Evolutionary conservation across 495 filamentous ascomycete species (phyloP).

Genomic region (Saxophila tyrrhenica): DNA sequence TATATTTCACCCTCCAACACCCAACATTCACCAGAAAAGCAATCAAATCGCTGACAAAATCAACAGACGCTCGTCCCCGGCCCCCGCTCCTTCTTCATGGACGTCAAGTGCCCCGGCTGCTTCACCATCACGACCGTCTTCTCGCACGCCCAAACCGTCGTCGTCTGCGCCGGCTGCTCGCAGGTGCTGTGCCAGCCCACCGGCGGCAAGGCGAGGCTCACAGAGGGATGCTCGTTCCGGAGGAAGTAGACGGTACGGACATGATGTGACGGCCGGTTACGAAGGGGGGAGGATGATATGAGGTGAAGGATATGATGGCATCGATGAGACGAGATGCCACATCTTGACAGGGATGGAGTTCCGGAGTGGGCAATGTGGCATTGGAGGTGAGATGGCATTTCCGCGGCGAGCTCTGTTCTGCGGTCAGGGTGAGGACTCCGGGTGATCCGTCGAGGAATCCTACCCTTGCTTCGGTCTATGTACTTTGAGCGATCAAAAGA

Average conservation of each 20-base stretch:
- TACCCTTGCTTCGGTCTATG: constrained; percentile 2
- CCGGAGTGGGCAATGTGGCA: background rate
- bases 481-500: background rate
- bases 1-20: constrained; percentile 30
- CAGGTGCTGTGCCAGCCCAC: constrained; percentile 97
- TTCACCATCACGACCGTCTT: constrained; percentile 99
- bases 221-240: constrained; percentile 98
- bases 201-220: constrained; percentile 92
- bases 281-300: background rate
- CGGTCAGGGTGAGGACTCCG: background rate
- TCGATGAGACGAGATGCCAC: background rate
- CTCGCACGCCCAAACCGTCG: constrained; percentile 99
- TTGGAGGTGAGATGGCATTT: constrained; percentile 4
- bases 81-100: constrained; percentile 99
- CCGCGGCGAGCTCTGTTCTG: background rate
- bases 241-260: constrained; percentile 65
- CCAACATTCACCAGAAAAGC: background rate
- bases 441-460: constrained; percentile 1
- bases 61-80: constrained; percentile 78
- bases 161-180: constrained; percentile 96
- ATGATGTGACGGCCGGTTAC: background rate
- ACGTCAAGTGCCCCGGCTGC: constrained; percentile 99
- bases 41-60: background rate
- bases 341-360: background rate
- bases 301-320: background rate